A percentile compares a stretch with the other conserved stretches of the same genome.
Conservation (phyloP, 352 stramenopile species). For the Pythium dissimile region DNA sequence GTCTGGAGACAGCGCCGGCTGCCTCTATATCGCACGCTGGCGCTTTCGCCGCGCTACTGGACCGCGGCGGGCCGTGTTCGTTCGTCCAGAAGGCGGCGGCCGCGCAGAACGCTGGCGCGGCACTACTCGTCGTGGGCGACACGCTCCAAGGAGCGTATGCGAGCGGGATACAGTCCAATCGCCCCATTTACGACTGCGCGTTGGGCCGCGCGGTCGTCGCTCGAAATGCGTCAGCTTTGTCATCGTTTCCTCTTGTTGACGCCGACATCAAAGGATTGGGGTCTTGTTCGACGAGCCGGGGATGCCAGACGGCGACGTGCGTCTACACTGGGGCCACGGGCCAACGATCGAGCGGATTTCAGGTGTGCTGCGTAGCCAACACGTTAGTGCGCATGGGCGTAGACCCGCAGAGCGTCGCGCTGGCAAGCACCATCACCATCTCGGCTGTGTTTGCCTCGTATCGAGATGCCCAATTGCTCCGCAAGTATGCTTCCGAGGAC, state of each 20-base stretch:
- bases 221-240: constrained; percentile 27
- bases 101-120: constrained; percentile 28
- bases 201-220: constrained; percentile 33
- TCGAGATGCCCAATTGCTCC: constrained; percentile 33
- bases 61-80: constrained; percentile 42
- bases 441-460: constrained; percentile 40
- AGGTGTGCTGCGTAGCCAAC: constrained; percentile 54
- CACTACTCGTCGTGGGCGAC: constrained; percentile 49
- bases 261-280: not conserved
- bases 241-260: constrained; percentile 25
- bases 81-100: constrained; percentile 46
- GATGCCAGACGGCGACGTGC: constrained; percentile 35
- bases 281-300: constrained; percentile 19
- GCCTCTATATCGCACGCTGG: not conserved
- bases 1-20: not conserved
- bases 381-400: constrained; percentile 38
- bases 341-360: constrained; percentile 14
- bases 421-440: constrained; percentile 22
- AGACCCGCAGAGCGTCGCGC: not conserved
- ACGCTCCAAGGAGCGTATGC: constrained; percentile 38
- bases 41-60: constrained; percentile 35
- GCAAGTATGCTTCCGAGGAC: constrained; percentile 17
- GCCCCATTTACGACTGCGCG: constrained; percentile 40
- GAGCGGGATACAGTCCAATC: constrained; percentile 18
- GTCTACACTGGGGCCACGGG: constrained; percentile 33